Conservation (phyloP, 306 rosid species). For the Acacia crassicarpa region DNA sequence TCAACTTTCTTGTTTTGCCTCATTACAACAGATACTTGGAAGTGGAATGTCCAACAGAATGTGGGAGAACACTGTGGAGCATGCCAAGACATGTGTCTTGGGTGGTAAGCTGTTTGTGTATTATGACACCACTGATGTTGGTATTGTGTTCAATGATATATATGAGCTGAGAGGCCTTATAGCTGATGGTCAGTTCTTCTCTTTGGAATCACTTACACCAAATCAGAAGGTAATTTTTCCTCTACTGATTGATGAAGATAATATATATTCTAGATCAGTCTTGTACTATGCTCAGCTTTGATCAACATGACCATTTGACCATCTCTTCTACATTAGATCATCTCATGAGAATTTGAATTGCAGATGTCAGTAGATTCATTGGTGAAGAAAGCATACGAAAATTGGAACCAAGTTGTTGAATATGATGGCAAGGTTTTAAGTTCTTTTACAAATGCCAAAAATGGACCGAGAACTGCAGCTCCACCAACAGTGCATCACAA, state of each 20-base stretch:
- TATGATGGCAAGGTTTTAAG: constrained; percentile 67
- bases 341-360: constrained; percentile 23
- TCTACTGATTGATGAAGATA: background rate
- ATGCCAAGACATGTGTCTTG: constrained; percentile 87
- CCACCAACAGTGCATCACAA: constrained; percentile 31
- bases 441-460: constrained; percentile 39
- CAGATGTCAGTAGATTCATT: constrained; percentile 82
- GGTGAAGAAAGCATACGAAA: constrained; percentile 81
- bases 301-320: background rate
- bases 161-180: constrained; percentile 83
- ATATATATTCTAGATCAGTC: background rate
- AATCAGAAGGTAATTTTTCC: constrained; percentile 64
- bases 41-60: constrained; percentile 91
- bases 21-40: constrained; percentile 63
- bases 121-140: constrained; percentile 51
- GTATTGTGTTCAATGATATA: constrained; percentile 79
- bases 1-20: constrained; percentile 4
- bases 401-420: constrained; percentile 80
- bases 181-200: constrained; percentile 63
- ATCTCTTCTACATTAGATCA: constrained; percentile 16
- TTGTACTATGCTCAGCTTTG: constrained; percentile 6
- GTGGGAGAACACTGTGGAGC: constrained; percentile 95
- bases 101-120: constrained; percentile 77
- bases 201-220: constrained; percentile 72
- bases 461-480: constrained; percentile 37